These are phyloP conservation scores for Cutaneotrichosporon sp. DNA, from an alignment of 1,284 basidiomycete species.

Conservation along the genomic window DNA sequence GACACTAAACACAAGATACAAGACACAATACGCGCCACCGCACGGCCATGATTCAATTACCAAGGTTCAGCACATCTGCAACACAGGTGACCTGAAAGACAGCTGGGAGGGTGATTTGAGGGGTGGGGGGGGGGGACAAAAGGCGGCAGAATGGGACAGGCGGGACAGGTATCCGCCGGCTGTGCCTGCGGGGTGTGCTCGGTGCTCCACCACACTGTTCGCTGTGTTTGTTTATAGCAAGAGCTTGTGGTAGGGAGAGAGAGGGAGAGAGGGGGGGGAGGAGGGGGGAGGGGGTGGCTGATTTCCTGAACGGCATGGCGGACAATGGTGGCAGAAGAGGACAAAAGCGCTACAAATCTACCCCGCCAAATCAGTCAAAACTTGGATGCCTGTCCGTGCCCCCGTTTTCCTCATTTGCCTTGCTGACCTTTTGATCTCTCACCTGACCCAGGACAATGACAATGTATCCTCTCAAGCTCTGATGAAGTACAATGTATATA, in stretches of 20 bases:
- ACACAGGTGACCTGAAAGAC: background rate
- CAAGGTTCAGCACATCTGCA: background rate
- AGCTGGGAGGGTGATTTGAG: no score
- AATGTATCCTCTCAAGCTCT: no score
- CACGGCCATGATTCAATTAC: background rate
- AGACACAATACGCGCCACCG: background rate
- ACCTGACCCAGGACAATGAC: background rate
- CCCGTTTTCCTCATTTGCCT: no score
- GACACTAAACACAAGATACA: background rate
- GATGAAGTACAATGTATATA: no score
- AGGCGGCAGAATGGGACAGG: no score
- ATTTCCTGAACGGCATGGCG: background rate
- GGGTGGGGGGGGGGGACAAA: no score
- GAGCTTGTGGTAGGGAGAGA: no score
- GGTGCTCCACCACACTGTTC: background rate
- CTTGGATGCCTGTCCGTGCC: background rate
- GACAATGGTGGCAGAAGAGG: background rate
- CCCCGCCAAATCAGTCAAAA: background rate
- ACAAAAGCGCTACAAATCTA: background rate
- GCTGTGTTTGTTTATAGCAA: background rate
- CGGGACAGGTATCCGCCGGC: background rate
- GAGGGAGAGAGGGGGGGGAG: background rate
- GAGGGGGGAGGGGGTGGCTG: background rate
- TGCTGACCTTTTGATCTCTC: background rate
- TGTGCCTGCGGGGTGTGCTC: background rate